Evolutionary conservation across 2,329 filamentous ascomycete genomes (phyloP).

Genomic region (Neophaeococcomyces aloes): DNA sequence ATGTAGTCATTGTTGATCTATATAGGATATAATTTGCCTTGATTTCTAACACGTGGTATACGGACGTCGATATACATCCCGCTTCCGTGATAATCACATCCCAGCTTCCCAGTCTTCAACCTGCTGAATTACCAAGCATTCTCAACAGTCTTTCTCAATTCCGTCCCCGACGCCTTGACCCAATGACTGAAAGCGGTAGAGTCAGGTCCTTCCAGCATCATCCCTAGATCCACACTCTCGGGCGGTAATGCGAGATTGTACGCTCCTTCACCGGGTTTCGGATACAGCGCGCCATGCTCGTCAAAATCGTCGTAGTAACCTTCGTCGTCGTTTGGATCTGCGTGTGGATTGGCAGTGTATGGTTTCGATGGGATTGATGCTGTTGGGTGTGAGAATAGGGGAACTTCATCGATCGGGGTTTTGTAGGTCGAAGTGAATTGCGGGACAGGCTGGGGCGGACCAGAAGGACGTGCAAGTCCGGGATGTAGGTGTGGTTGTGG

Average conservation of each 20-base stretch:
- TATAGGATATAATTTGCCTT: no score
- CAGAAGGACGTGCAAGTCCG: background rate
- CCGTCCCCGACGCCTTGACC: conserved; percentile 10
- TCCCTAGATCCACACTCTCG: conserved; percentile 50
- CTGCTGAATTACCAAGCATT: background rate
- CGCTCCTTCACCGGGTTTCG: conserved; percentile 45
- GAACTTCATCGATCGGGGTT: conserved; percentile 11
- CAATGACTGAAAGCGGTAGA: conserved; percentile 48
- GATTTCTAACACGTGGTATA: no score
- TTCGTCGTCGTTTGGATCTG: conserved; percentile 22
- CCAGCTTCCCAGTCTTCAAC: no score
- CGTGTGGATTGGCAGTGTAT: background rate
- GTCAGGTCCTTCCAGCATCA: conserved; percentile 49
- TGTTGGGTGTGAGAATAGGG: conserved; percentile 13
- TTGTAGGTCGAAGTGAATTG: conserved; percentile 19
- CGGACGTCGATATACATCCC: no score
- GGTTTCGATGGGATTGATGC: conserved; percentile 2
- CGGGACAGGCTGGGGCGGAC: background rate
- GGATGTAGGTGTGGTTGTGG: background rate
- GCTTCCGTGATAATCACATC: no score
- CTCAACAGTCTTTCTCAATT: background rate
- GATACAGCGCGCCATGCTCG: conserved; percentile 51
- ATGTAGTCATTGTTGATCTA: no score
- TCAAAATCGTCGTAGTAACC: conserved; percentile 41
- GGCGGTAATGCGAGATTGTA: conserved; percentile 46